Base-by-base conservation (phyloP, 2,329 filamentous ascomycete species). In the Bertia moriformis region DNA sequence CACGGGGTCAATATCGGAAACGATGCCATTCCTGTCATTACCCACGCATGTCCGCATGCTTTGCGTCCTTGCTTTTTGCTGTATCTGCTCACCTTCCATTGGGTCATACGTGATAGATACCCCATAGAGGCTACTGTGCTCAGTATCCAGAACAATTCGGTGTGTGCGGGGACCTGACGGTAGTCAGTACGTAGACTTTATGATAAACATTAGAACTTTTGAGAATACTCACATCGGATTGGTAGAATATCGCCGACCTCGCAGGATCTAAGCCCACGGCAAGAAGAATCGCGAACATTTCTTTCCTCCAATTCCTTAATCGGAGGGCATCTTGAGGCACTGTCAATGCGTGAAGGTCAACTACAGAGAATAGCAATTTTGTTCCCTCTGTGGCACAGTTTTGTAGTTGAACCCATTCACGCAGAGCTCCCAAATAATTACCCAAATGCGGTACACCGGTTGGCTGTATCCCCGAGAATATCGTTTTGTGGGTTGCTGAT, bases 401-500 rank as follows among this genome's bases (percentile, higher is more conserved):
- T 48, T 84, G 79, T 3, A 83, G 59, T 42, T 65, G 63, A 32
- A 74, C 73, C 80, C 80, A 85, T 65, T 75, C 66, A 37, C 67
- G 67, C 29, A 85, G 57, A 14, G 80, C 80, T 10, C 80, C 80
- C 2, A 84, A 62, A 51, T 84, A 84, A 54, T 85, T 85, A 19
- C 80, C 80, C 19, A 85, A 60, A 55, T 85, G 80, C 10, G 80
- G 80, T 18, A 83, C 65, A 15, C 79, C 80, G 0, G 80, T 84
- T 22, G 80, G 80, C 53, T 85, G 80, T 44, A 85, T 84, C 32
- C 79, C 80, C 19, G 79, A 84, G 58, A 85, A 83, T 48, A 84
- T 71, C 40, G 24, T 29, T n/a, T 29, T 10, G n/a, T 29, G 10
- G 24, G 24, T n/a, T 10, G n/a, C 24, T 29, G 24, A 29, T 10